Evolutionary conservation across 768 basidiomycete genomes (phyloP), one percentile per base, ranked within the genome.

Genomic region (Cystofilobasidium bisporidii): DNA sequence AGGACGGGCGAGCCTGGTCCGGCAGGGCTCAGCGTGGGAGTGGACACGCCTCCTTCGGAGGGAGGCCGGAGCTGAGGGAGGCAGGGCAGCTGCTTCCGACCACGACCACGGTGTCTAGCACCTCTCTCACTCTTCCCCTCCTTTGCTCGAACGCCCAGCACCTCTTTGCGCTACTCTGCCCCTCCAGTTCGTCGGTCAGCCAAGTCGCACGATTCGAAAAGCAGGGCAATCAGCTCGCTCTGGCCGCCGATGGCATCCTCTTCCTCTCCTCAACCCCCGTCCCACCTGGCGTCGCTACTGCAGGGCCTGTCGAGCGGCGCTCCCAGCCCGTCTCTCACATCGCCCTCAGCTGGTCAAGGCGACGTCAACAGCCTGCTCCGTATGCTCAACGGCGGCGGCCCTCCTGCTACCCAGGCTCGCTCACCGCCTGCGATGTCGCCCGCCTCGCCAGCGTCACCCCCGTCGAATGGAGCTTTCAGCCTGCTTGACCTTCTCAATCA

Each of bases 401-500:
- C 14, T 50, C n/a, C 22, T 24, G 48, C 48, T 24, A 5, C 53
- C 6, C 4, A 26, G 3, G 26, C 20, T 17, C 53, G 28, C 30
- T 32, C 53, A 3, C 53, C 53, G 17, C 53, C 53, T 3, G 24
- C 50, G 18, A 9, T 26, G 48, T 18, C 24, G 30, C 11, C 50
- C 5, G 8, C 3, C 24, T 14, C 53, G 15, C 30, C 53, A 20
- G 15, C 53, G 6, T 32, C 53, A 14, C 28, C 53, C 17, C 48
- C 48, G 26, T 3, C 30, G 28, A 32, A 28, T 30, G 15, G 18
- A 32, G 48, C n/a, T 3, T 50, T 32, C 10, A 56, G 30, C 30
- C 28, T 56, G 53, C 53, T 56, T 30, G 53, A 56, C 26, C 53
- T 56, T 2, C 53, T 56, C 53, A 56, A 56, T 17, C 53, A 56